A percentile compares a stretch with the other conserved stretches of the same genome.
Conservation (phyloP, 2,329 filamentous ascomycete genomes). For the Botrytis paeoniae region DNA sequence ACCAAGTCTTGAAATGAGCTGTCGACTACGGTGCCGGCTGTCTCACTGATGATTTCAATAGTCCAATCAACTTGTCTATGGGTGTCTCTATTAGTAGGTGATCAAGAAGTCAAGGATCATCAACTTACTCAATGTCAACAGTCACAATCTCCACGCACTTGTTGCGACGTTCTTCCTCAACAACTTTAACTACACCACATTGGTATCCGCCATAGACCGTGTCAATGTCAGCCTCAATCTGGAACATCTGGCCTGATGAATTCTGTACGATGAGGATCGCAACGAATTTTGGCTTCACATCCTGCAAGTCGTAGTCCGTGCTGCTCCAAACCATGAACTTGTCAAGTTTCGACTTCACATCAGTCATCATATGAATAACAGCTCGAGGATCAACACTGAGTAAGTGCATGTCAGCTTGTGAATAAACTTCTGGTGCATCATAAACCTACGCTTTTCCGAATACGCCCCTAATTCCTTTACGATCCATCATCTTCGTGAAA, state of each 20-base stretch:
- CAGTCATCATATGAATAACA: constrained; percentile 24
- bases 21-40: constrained; percentile 26
- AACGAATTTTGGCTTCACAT: constrained; percentile 29
- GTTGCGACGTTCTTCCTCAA: constrained; percentile 29
- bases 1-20: constrained; percentile 25
- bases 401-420: background rate
- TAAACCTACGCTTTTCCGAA: constrained; percentile 36
- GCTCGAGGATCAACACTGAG: constrained; percentile 24
- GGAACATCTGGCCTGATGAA: constrained; percentile 25
- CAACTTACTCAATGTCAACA: constrained; percentile 30
- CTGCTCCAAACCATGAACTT: constrained; percentile 27
- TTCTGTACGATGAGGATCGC: constrained; percentile 29
- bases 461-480: constrained; percentile 25
- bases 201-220: constrained; percentile 28
- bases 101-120: background rate
- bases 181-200: constrained; percentile 28
- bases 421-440: background rate
- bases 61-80: constrained; percentile 34
- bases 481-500: constrained; percentile 33
- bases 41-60: constrained; percentile 36
- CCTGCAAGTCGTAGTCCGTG: constrained; percentile 9
- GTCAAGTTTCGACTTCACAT: constrained; percentile 21
- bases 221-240: constrained; percentile 36
- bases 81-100: background rate
- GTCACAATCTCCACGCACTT: constrained; percentile 32